A percentile compares a stretch with the other conserved stretches of the same genome.
Conservation (phyloP, 2,329 filamentous ascomycete species). For the Phialocephala sp. region DNA sequence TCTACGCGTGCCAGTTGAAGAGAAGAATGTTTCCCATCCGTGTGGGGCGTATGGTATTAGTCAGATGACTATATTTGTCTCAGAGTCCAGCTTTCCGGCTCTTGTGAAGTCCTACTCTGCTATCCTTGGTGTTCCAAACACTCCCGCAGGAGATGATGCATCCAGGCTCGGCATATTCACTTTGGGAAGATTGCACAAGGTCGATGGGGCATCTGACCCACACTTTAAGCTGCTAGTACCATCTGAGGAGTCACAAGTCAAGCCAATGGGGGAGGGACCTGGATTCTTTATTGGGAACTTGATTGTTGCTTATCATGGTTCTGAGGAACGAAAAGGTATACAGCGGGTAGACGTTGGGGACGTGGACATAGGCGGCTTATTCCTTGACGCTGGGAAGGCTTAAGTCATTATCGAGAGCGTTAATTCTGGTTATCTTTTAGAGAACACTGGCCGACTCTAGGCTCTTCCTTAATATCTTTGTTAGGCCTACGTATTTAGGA, state of each 20-base stretch:
- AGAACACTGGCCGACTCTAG: too few species aligned
- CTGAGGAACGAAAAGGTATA: not conserved
- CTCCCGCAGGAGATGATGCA: not conserved
- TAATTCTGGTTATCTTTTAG: too few species aligned
- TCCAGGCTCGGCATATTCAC: slow-evolving; percentile 14
- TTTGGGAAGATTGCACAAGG: slow-evolving; percentile 16
- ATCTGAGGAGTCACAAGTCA: slow-evolving; percentile 17
- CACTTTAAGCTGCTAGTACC: slow-evolving; percentile 18
- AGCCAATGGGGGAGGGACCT: slow-evolving; percentile 21
- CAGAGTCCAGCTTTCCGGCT: slow-evolving; percentile 29
- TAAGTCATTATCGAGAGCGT: too few species aligned
- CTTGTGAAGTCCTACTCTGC: slow-evolving; percentile 42
- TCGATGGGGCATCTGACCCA: not conserved
- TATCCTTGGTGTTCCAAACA: slow-evolving; percentile 26
- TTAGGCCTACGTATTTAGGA: too few species aligned
- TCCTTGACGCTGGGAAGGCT: slow-evolving; percentile 6
- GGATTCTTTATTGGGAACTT: slow-evolving; percentile 28
- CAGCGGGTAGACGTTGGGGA: slow-evolving; percentile 12
- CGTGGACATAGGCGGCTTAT: slow-evolving; percentile 8
- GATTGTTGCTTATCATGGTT: slow-evolving; percentile 13
- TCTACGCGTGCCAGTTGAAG: slow-evolving; percentile 58
- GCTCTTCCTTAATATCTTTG: too few species aligned
- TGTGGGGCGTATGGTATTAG: slow-evolving; percentile 58
- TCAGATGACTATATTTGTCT: slow-evolving; percentile 48
- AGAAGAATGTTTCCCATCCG: slow-evolving; percentile 53